Conservation (phyloP, 768 basidiomycete genomes). For the Pulveroboletus sp. region DNA sequence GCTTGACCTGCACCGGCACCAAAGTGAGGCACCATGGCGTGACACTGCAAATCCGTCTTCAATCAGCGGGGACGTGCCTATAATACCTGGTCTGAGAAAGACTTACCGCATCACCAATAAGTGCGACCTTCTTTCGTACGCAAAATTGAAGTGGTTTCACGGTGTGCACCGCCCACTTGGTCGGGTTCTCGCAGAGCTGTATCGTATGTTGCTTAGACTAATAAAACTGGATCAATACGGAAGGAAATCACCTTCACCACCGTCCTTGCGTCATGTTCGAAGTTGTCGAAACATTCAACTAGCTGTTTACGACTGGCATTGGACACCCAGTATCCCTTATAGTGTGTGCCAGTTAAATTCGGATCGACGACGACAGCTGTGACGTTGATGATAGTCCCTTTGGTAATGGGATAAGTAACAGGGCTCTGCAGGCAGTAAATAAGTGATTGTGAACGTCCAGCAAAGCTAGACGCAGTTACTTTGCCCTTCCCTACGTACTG, state of each 20-base stretch:
- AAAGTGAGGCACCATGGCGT: conserved; percentile 24
- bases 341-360: conserved; percentile 24
- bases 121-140: conserved; percentile 36
- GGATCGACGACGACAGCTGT: conserved; percentile 30
- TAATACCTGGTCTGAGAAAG: not conserved
- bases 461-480: not conserved
- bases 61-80: not conserved
- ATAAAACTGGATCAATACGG: not conserved
- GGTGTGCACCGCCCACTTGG: conserved; percentile 43
- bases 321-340: conserved; percentile 31
- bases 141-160: conserved; percentile 39
- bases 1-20: conserved; percentile 27
- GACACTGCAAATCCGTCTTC: conserved; percentile 4
- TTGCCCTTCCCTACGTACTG: conserved; percentile 13
- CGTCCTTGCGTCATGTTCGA: conserved; percentile 34
- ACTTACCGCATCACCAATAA: conserved; percentile 49
- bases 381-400: conserved; percentile 35
- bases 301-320: conserved; percentile 34
- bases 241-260: conserved; percentile 25
- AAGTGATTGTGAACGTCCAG: not conserved
- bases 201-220: not conserved
- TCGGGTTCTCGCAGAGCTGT: conserved; percentile 34
- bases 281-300: conserved; percentile 24
- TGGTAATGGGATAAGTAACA: conserved; percentile 37
- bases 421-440: conserved; percentile 29